Evolutionary conservation across 2,329 filamentous ascomycete species (phyloP), one percentile per base, ranked within the genome.

Genomic region (Sclerotinia trifoliorum): DNA sequence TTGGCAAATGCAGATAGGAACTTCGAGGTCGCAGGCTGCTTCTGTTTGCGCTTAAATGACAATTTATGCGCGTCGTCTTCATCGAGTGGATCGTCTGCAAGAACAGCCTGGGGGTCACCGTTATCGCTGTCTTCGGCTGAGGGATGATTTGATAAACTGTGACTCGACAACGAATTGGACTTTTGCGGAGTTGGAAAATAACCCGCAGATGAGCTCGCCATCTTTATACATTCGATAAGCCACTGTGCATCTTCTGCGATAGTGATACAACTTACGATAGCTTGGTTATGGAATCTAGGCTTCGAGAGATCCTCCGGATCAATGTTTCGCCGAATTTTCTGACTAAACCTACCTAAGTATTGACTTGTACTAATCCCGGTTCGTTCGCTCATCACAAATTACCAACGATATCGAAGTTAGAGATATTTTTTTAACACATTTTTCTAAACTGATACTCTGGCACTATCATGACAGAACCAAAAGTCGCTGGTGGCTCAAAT

Each of bases 11-110:
- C 71, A 32, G 75, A 74, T 39, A 78, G 63, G 60, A 77, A 76
- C 39, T 68, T 70, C 49, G 68, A 73, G 10, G 64, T 68, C 6
- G 71, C 29, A 24, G 71, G 67, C 39, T 73, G 73, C 70, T 83
- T 89, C 73, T 86, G 84, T 71, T 86, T 89, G 75, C 90, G 88
- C 81, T 92, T 92, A 80, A 92, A 93, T 46, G 89, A 90, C 65
- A 91, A 79, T 39, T 83, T 81, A 60, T 85, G 81, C 66, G 80
- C 79, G 46, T 85, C 75, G 55, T 82, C 80, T 51, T 63, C 46
- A 63, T 81, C 80, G 68, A 89, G 78, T 26, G 87, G 86, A 76
- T 90, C 87, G 60, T 86, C 82, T 55, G 80, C 81, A 65, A 89
- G 80, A 48, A 86, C 71, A 70, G 74, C 71, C 70, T 74, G 72